These are phyloP conservation scores for Babesia caballi DNA, from an alignment of 169 alveolate species.

Conservation along the genomic window DNA sequence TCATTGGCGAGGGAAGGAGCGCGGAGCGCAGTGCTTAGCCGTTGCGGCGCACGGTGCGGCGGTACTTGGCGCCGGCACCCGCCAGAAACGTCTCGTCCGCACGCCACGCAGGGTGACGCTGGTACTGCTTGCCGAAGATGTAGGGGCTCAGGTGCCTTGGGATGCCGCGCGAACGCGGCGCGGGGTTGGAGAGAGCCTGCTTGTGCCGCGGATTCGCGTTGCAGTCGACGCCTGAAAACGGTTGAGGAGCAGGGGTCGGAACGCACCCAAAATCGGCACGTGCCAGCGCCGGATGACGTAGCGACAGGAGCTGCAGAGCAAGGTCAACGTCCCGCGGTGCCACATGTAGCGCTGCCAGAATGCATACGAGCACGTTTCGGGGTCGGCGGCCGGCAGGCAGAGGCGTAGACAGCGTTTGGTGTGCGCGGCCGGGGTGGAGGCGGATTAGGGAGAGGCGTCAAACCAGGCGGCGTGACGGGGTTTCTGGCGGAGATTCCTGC, in stretches of 20 bases:
- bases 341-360: conserved; percentile 58
- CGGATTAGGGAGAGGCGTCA: too few relatives aligned
- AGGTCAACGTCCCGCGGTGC: conserved; percentile 79
- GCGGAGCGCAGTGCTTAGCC: background rate
- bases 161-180: conserved; percentile 84
- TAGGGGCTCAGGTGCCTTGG: conserved; percentile 81
- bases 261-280: conserved; percentile 80
- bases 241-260: background rate
- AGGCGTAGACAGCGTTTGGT: too few relatives aligned
- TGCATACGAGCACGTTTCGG: too few relatives aligned
- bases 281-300: conserved; percentile 84
- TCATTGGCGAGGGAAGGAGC: background rate
- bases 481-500: too few relatives aligned
- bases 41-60: conserved; percentile 41
- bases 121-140: conserved; percentile 80
- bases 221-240: conserved; percentile 79
- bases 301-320: conserved; percentile 83
- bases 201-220: conserved; percentile 85
- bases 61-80: conserved; percentile 33
- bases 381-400: too few relatives aligned
- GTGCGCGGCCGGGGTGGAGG: too few relatives aligned
- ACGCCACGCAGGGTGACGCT: conserved; percentile 77
- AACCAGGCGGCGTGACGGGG: too few relatives aligned
- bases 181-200: conserved; percentile 80
- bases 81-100: conserved; percentile 58